Base-by-base conservation (phyloP, 148 eudicot species). In the Chenopodium berlandieri region DNA sequence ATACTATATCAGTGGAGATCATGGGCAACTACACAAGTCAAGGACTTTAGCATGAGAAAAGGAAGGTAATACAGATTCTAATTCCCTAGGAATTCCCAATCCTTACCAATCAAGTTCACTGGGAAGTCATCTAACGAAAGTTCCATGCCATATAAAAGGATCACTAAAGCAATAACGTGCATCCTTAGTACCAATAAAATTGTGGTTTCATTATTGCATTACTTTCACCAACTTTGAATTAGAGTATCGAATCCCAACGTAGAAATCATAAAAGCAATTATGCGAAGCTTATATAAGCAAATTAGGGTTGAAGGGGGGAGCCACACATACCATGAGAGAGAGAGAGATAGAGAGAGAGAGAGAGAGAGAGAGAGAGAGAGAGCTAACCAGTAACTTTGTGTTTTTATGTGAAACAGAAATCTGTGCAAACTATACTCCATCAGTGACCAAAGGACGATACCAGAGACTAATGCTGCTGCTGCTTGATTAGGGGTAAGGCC, bases 361-460 rank as follows among this genome's bases (percentile, higher is more conserved):
- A 31, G 32, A 31, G 34, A 32, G 34, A 32, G 37, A 34, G 37
- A 34, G 37, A 34, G 37, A 34, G 86, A 69, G 89, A 81, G 52
- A 73, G 88, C 92, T 48, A 23, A 85, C 87, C 87, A 81, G 81
- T 85, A 85, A 54, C 82, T 85, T 71, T 67, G 62, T n/a, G 87
- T 85, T 78, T 82, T 85, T 71, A 85, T 74, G 66, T 85, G 87
- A 80, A 85, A 85, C 47, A 85, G 87, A 54, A 85, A 85, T 76
- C 87, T 76, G 76, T 85, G 87, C 46, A 85, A 72, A 78, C 73
- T 81, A 75, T 85, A 85, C 78, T 85, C 87, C 77, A 81, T 17
- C 13, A 85, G 78, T 17, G 87, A 81, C 87, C 87, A 85, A 2
- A 82, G 47, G 47, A 85, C 78, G 37, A 85, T 34, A 67, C 87